Evolutionary conservation across 306 rosid genomes (phyloP).

Genomic region (Prunus persica): Prunus_persica_NCBIv2 NC_034009.1:40443501-40444000

Average conservation of each 20-base stretch:
- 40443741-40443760: neutral
- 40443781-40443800: too few relatives aligned
- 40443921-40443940: neutral
- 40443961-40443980: constrained; percentile 72
- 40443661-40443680: neutral
- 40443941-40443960: neutral
- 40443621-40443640: constrained; percentile 2
- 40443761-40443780: neutral
- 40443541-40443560: constrained; percentile 63
- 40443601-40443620: constrained; percentile 14
- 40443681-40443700: neutral
- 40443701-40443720: too few relatives aligned
- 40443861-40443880: neutral
- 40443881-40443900: too few relatives aligned
- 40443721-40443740: too few relatives aligned
- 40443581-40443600: constrained; percentile 51
- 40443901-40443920: neutral
- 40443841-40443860: too few relatives aligned
- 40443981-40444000: constrained; percentile 74
- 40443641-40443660: neutral
- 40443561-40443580: constrained; percentile 66
- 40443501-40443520: neutral
- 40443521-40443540: constrained; percentile 9
- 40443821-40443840: neutral
- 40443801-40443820: neutral